Conservation (phyloP, 192 early-diverging fungal genomes). For the Funneliformis geosporum region DNA sequence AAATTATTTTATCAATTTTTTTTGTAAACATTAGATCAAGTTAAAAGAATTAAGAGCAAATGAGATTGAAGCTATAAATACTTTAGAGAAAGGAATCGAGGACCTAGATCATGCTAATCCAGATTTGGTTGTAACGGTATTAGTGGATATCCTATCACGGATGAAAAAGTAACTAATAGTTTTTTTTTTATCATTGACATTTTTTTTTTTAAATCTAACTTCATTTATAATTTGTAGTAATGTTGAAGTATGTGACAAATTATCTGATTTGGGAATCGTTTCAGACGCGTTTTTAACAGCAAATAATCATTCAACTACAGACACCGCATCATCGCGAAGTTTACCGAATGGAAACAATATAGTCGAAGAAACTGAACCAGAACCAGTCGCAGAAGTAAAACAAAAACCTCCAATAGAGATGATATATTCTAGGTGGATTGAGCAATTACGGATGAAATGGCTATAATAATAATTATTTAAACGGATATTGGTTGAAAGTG, state of each 20-base stretch:
- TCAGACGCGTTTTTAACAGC: conserved; percentile 8
- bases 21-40: conserved; percentile 34
- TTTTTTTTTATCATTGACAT: conserved; percentile 34
- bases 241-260: conserved; percentile 24
- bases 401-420: conserved; percentile 40
- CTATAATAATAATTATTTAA: conserved; percentile 5
- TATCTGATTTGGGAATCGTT: conserved; percentile 22
- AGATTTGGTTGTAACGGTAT: conserved; percentile 39
- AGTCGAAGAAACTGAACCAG: background rate
- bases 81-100: conserved; percentile 43
- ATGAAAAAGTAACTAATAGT: conserved; percentile 36
- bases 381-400: conserved; percentile 33
- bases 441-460: conserved; percentile 47
- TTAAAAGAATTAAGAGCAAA: conserved; percentile 42
- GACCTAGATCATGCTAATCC: conserved; percentile 46
- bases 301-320: background rate
- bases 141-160: conserved; percentile 41
- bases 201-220: conserved; percentile 29
- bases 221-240: conserved; percentile 23
- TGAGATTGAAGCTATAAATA: conserved; percentile 44
- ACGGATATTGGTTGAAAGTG: no score
- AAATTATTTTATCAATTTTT: background rate
- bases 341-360: background rate
- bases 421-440: conserved; percentile 46
- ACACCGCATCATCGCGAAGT: background rate